Conservation (phyloP, 2,329 filamentous ascomycete genomes). For the Penicillium vulpinum region DNA sequence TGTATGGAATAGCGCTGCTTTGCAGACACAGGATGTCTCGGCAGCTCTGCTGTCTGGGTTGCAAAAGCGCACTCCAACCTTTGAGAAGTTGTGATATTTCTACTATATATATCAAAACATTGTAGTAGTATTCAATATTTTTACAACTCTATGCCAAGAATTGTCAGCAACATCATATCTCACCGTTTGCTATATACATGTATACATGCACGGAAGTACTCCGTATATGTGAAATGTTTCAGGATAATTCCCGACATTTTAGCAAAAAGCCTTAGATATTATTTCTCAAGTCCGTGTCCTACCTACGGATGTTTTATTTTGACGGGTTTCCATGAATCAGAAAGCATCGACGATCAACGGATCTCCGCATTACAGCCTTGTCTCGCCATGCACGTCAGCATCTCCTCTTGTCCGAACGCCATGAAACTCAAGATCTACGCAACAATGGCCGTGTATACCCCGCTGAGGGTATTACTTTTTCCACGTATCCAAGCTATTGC, state of each 20-base stretch:
- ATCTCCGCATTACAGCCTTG: conserved; percentile 1
- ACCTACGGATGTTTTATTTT: neutral
- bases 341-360: conserved; percentile 6
- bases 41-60: conserved; percentile 73
- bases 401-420: conserved; percentile 13
- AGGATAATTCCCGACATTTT: neutral
- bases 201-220: too few species aligned
- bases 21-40: conserved; percentile 78
- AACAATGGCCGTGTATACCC: neutral
- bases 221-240: neutral
- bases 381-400: neutral
- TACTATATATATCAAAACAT: neutral
- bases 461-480: conserved; percentile 10
- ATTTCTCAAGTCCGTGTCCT: neutral
- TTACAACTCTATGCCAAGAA: too few species aligned
- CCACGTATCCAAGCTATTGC: conserved; percentile 14
- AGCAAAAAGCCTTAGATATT: neutral
- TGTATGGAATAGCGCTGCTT: conserved; percentile 80
- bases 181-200: neutral
- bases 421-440: conserved; percentile 3
- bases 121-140: too few species aligned
- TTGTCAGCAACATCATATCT: neutral
- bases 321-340: conserved; percentile 22
- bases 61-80: conserved; percentile 75
- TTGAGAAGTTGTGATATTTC: conserved; percentile 70